Percentiles rank a stretch among this genome's conserved stretches.
These are phyloP conservation scores for Cutaneotrichosporon cavernicola DNA, from an alignment of 1,284 basidiomycete genomes.

Conservation along the genomic window DNA sequence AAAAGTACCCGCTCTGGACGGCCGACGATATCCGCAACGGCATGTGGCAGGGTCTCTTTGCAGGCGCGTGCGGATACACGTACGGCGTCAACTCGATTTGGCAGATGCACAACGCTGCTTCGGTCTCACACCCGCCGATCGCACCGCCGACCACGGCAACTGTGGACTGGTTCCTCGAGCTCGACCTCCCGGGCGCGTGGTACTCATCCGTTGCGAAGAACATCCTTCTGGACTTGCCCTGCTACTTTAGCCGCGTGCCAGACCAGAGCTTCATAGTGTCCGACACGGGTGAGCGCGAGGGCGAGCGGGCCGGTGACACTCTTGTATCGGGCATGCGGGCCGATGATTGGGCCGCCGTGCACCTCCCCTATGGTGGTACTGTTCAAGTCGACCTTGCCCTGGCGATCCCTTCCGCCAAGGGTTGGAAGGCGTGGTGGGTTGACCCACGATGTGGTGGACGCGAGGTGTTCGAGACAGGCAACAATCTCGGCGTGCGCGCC, in stretches of 20 bases:
- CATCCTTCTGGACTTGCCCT: constrained; percentile 24
- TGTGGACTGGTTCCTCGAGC: constrained; percentile 24
- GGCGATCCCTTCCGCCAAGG: neutral
- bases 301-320: constrained; percentile 16
- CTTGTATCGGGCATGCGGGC: constrained; percentile 22
- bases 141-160: constrained; percentile 16
- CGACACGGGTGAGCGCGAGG: constrained; percentile 24
- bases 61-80: constrained; percentile 26
- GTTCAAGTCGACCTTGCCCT: constrained; percentile 18
- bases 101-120: constrained; percentile 26
- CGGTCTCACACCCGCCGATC: constrained; percentile 26
- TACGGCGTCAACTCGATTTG: constrained; percentile 31
- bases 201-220: constrained; percentile 14
- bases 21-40: constrained; percentile 25
- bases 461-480: constrained; percentile 4
- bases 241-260: constrained; percentile 22
- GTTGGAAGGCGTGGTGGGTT: constrained; percentile 22
- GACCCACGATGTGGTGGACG: constrained; percentile 17
- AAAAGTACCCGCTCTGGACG: constrained; percentile 18
- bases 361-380: constrained; percentile 26
- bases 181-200: constrained; percentile 18
- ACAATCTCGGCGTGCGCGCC: neutral
- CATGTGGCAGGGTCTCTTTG: constrained; percentile 28
- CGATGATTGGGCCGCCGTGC: constrained; percentile 24
- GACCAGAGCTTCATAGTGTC: constrained; percentile 27